Conservation (phyloP, 192 early-diverging fungal species). For the Coemansia sp. region DNA sequence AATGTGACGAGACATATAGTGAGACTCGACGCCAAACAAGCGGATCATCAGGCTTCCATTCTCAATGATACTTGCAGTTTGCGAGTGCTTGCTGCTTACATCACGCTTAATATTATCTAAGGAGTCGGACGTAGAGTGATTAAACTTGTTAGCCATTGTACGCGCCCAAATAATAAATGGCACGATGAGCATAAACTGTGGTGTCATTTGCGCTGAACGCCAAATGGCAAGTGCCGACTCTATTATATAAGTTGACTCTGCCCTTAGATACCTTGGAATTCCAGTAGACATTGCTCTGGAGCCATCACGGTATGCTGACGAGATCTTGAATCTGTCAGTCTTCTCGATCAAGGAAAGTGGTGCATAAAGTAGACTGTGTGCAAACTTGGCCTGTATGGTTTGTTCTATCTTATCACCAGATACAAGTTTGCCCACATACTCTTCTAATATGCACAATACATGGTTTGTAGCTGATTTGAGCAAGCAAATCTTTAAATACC, state of each 20-base stretch:
- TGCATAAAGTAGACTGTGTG: not conserved
- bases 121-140: not conserved
- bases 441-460: not conserved
- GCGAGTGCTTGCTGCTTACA: not conserved
- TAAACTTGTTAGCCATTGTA: not conserved
- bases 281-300: not conserved
- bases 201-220: not conserved
- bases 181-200: conserved; percentile 18
- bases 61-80: conserved; percentile 13
- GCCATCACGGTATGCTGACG: not conserved
- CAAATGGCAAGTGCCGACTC: not conserved
- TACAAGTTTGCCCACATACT: not conserved
- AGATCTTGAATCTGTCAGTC: conserved; percentile 4
- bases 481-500: not conserved
- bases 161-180: conserved; percentile 15
- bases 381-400: not conserved
- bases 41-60: conserved; percentile 75
- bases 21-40: conserved; percentile 60
- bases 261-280: not conserved
- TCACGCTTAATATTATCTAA: not conserved
- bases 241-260: not conserved
- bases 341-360: conserved; percentile 10
- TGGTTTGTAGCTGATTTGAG: not conserved
- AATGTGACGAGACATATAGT: conserved; percentile 61
- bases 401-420: not conserved